Percentiles rank a stretch among this genome's conserved stretches.
Conservation (phyloP, 345 rosid species). For the Gossypium bickii region DNA sequence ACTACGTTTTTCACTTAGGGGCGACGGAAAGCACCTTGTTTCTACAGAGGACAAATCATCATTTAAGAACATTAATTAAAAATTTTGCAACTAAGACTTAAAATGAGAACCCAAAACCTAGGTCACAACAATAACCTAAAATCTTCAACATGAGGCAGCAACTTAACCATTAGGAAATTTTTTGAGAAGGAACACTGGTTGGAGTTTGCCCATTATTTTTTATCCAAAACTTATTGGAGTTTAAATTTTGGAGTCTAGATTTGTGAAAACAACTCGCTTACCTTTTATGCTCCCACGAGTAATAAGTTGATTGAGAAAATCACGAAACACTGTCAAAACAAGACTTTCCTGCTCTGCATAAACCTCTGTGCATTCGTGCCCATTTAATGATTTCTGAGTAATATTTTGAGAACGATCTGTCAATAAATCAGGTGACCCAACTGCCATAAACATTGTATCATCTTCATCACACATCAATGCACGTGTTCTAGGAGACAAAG, state of each 20-base stretch:
- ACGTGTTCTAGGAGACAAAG: not conserved
- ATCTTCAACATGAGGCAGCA: not conserved
- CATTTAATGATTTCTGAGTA: not conserved
- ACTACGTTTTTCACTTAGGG: conserved; percentile 20
- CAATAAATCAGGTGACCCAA: not conserved
- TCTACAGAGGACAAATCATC: conserved; percentile 28
- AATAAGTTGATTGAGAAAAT: conserved; percentile 7
- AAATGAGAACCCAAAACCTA: not conserved
- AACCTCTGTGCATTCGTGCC: not conserved
- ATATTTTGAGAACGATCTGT: not conserved
- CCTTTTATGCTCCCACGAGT: conserved; percentile 50
- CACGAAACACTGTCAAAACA: conserved; percentile 11
- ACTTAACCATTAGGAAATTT: not conserved
- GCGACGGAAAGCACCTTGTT: conserved; percentile 19
- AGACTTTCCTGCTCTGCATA: conserved; percentile 9
- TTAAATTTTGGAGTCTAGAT: not conserved
- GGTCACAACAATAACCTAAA: not conserved
- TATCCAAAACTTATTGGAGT: not conserved
- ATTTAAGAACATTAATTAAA: not conserved
- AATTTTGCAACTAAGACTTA: not conserved
- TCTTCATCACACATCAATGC: conserved; percentile 14
- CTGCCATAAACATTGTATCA: not conserved
- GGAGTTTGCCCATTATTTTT: not conserved
- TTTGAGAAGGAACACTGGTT: not conserved
- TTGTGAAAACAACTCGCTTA: conserved; percentile 18